A percentile compares a stretch with the other conserved stretches of the same genome.
Evolutionary conservation across 1,284 basidiomycete genomes (phyloP).

Genomic region (Porodaedalea pini): DNA sequence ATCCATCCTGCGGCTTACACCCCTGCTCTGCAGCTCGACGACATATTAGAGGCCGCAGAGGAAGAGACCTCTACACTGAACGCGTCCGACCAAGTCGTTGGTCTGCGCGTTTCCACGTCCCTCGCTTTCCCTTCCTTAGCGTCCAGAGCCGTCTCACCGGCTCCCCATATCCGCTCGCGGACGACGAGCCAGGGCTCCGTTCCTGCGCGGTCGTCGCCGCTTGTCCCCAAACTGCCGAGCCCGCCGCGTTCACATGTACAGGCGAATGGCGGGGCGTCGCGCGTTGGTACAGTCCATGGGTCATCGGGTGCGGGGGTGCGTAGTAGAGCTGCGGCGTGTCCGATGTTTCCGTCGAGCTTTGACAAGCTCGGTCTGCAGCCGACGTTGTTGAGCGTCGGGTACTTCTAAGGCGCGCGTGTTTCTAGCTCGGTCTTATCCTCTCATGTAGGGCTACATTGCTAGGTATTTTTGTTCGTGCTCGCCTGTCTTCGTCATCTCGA

Average conservation of each 20-base stretch:
- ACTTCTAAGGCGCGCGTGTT: too few relatives aligned
- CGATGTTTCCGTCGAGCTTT: constrained; percentile 16
- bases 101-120: constrained; percentile 14
- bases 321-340: neutral
- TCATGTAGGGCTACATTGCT: too few relatives aligned
- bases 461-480: too few relatives aligned
- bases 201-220: constrained; percentile 14
- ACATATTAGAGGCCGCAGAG: constrained; percentile 8
- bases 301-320: neutral
- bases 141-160: neutral
- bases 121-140: neutral
- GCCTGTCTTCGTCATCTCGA: too few relatives aligned
- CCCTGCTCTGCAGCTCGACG: neutral
- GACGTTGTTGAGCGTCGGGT: constrained; percentile 1
- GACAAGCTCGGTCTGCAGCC: constrained; percentile 12
- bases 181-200: constrained; percentile 7
- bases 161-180: neutral
- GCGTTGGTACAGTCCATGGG: neutral
- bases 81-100: constrained; percentile 1
- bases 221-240: constrained; percentile 3
- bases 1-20: constrained; percentile 8
- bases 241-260: neutral
- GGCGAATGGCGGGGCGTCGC: neutral
- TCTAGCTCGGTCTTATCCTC: too few relatives aligned
- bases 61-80: neutral